Evolutionary conservation across 2,329 filamentous ascomycete species (phyloP).

Genomic region (Ophiostoma triangulosporum): DNA sequence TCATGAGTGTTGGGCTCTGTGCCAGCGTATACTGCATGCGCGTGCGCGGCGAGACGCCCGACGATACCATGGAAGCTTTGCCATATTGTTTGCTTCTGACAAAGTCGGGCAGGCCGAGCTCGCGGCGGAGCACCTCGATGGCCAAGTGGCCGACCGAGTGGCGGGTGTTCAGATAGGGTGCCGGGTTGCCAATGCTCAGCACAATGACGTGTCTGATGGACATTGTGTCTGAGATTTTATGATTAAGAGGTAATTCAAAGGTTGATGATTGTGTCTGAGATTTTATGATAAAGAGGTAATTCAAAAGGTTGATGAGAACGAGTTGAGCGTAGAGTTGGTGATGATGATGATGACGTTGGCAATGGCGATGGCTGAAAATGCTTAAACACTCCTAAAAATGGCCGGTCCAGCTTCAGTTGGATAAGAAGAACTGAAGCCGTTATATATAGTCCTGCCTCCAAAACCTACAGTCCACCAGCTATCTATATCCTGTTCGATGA

Average conservation of each 20-base stretch:
- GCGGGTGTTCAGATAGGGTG: slow-evolving; percentile 59
- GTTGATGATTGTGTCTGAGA: too few relatives aligned
- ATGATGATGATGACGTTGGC: too few relatives aligned
- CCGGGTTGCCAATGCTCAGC: slow-evolving; percentile 77
- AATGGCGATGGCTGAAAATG: too few relatives aligned
- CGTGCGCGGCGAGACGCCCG: not conserved
- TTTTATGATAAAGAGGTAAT: too few relatives aligned
- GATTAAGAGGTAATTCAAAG: not conserved
- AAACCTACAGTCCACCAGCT: not conserved
- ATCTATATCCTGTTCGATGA: not conserved
- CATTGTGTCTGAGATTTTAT: slow-evolving; percentile 1
- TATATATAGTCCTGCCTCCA: too few relatives aligned
- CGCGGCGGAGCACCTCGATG: slow-evolving; percentile 45
- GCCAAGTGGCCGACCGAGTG: slow-evolving; percentile 81
- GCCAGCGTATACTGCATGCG: slow-evolving; percentile 50
- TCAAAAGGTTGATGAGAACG: not conserved
- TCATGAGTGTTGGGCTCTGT: slow-evolving; percentile 72
- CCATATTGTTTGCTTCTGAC: slow-evolving; percentile 28
- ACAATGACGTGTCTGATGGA: slow-evolving; percentile 47
- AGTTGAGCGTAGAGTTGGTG: too few relatives aligned
- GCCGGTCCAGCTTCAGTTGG: too few relatives aligned
- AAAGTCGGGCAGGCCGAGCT: slow-evolving; percentile 39
- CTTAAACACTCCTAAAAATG: too few relatives aligned
- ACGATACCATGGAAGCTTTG: slow-evolving; percentile 34
- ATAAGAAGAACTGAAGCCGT: too few relatives aligned